Evolutionary conservation across 139 green algal genomes (phyloP), one percentile per base, ranked within the genome.

Genomic region (Tetradesmus obliquus): DNA sequence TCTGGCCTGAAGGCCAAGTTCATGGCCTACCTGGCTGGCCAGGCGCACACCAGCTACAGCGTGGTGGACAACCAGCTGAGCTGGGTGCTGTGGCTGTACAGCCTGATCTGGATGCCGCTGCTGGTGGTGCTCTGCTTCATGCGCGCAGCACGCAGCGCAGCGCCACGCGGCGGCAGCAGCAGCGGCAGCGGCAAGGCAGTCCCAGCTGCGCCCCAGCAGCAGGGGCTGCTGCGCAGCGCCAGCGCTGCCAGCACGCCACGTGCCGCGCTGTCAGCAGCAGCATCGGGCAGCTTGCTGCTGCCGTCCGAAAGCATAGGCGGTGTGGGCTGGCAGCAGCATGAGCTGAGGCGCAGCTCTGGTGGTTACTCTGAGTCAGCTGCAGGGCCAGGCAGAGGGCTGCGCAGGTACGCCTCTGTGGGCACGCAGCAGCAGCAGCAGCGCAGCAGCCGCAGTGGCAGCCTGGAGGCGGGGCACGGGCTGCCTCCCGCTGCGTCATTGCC

Each of bases 31-130:
- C 13, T 69, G 17, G 66, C 66, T 54, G n/a, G 6, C 3, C 51
- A 90, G 66, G 86, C 86, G 13, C 53, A 82, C 86, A 90, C 86
- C 69, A 84, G 45, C 45, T 90, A 90, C 86, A 54, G 19, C 19
- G 51, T 69, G 4, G 86, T 90, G 15, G 86, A 90, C 69, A 62
- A 83, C 19, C 15, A 82, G 86, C 69, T 90, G 15, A 66, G 24
- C 12, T 90, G 86, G 86, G 86, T 90, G 51, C 86, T 90, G 45
- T 90, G 86, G 86, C 62, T 90, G 51, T 90, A 90, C 86, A 90
- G 69, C 69, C 8, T 90, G 15, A 82, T 90, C 45, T 90, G 86
- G 86, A 90, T 90, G 86, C 86, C 86, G 66, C 86, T 90, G 69
- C 86, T 90, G 66, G 45, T 90, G 45, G 20, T 83, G 15, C 32